phyloP scores from a whole-genome alignment of 345 rosid species.

The Hypericum androsaemum region DNA sequence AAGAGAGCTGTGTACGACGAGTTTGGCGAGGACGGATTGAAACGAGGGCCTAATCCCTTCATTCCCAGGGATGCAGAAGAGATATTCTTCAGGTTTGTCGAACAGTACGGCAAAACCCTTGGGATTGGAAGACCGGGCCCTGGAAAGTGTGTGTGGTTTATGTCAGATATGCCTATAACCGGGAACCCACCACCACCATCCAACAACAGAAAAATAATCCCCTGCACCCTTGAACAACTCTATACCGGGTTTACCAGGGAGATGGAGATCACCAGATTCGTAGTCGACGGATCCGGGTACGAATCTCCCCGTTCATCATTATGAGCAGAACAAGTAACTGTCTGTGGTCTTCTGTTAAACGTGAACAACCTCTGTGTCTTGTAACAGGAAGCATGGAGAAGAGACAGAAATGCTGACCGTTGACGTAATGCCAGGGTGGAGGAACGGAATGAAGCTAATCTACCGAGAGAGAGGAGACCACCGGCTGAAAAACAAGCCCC shows the following conservation, averaged over 20 bases:
- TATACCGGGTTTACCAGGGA: conserved; percentile 98
- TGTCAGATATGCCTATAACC: too few species aligned
- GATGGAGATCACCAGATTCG: conserved; percentile 92
- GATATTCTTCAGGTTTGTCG: too few species aligned
- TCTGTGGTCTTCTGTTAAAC: too few species aligned
- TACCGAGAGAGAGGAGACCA: conserved; percentile 96
- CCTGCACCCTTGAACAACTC: conserved; percentile 96
- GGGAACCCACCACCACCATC: conserved; percentile 82
- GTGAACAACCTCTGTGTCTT: too few species aligned
- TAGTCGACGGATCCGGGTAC: conserved; percentile 64
- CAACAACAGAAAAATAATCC: conserved; percentile 82
- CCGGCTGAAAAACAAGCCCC: conserved; percentile 73
- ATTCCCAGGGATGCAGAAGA: conserved; percentile 94
- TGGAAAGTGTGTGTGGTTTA: too few species aligned
- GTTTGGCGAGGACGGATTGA: conserved; percentile 87
- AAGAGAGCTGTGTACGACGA: too few species aligned
- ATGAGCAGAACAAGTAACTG: too few species aligned
- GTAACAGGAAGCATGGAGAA: conserved; percentile 45
- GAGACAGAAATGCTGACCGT: conserved; percentile 81
- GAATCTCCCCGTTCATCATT: too few species aligned
- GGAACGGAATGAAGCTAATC: conserved; percentile 86
- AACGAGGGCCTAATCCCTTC: conserved; percentile 52
- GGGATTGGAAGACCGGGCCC: conserved; percentile 62
- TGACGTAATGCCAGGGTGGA: conserved; percentile 99
- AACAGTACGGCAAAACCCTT: too few species aligned